Evolutionary conservation across 805 yeast species (phyloP), one percentile per base, ranked within the genome.

Genomic region (Suhomyces kilbournensis): DNA sequence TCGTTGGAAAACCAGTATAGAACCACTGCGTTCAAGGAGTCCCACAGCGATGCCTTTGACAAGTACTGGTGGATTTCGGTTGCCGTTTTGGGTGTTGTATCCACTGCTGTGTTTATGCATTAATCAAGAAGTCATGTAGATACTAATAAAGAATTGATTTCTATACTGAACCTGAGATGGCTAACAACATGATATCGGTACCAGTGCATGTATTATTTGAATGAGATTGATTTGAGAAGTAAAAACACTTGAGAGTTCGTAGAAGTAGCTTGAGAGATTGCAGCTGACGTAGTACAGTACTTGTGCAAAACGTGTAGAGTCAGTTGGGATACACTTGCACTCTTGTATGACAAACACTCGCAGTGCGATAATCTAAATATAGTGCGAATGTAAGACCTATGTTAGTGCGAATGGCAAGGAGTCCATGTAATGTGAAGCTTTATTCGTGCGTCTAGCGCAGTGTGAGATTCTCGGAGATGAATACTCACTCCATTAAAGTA

Each of bases 1-100:
- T 76, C 88, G 7, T 75, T 91, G 61, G 96, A 89, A 63, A 92
- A 91, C 74, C 83, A 83, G 69, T 82, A 81, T 61, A 83, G 84
- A 68, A 90, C 97, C 2, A 85, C 79, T 53, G 97, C 97, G 1
- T 78, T 80, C 17, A 76, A 72, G 58, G 77, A 81, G 56, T 55
- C 58, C 32, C 47, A 65, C 26, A 61, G 61, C 50, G 64, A 64
- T 2, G 53, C 50, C 46, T 75, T 71, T 56, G 82, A 81, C 53
- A 62, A 67, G 39, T 75, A 79, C 73, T 83, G 87, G 87, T 84
- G 83, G 78, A 53, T 69, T 15, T 76, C 83, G 4, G 74, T 77
- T n/a, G 80, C 72, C 0, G 62, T 71, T 52, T 65, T 79, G 53
- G 77, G 77, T 4, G 60, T 68, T 1, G 75, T 75, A 15, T 73